A percentile compares a stretch with the other conserved stretches of the same genome.
Evolutionary conservation across 2,329 filamentous ascomycete species (phyloP).

Genomic region (Colletotrichum noveboracense): DNA sequence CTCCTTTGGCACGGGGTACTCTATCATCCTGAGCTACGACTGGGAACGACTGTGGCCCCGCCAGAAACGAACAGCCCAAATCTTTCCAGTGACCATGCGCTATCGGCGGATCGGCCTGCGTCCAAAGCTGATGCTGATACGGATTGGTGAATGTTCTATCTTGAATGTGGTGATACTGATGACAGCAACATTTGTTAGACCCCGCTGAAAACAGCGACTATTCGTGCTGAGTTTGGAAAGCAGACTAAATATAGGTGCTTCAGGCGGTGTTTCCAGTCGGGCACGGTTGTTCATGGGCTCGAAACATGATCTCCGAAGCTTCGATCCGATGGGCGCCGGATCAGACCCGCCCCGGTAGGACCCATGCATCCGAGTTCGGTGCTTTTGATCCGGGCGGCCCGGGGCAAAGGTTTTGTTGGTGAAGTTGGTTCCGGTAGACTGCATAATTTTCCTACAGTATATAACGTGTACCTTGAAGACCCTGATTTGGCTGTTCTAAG

Average conservation of each 20-base stretch:
- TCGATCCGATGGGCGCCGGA: neutral
- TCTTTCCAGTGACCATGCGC: neutral
- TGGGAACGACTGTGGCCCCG: neutral
- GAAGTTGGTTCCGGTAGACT: neutral
- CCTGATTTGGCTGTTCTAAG: neutral
- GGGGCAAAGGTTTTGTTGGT: neutral
- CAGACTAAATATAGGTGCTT: neutral
- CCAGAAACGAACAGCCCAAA: neutral
- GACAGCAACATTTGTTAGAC: neutral
- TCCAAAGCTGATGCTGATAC: neutral
- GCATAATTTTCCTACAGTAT: neutral
- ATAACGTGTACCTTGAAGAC: fast-evolving
- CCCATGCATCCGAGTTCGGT: neutral
- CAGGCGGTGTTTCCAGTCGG: neutral
- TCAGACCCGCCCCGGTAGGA: neutral
- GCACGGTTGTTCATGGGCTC: neutral
- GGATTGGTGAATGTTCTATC: fast-evolving
- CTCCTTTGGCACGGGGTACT: neutral
- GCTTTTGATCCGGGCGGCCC: neutral
- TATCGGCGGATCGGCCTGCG: neutral
- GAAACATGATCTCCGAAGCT: neutral
- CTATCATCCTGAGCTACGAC: fast-evolving
- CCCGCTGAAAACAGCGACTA: neutral
- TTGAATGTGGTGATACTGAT: neutral
- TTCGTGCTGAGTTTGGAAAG: neutral